Evolutionary conservation across 192 early-diverging fungal species (phyloP).

Genomic region (Coemansia sp.): DNA sequence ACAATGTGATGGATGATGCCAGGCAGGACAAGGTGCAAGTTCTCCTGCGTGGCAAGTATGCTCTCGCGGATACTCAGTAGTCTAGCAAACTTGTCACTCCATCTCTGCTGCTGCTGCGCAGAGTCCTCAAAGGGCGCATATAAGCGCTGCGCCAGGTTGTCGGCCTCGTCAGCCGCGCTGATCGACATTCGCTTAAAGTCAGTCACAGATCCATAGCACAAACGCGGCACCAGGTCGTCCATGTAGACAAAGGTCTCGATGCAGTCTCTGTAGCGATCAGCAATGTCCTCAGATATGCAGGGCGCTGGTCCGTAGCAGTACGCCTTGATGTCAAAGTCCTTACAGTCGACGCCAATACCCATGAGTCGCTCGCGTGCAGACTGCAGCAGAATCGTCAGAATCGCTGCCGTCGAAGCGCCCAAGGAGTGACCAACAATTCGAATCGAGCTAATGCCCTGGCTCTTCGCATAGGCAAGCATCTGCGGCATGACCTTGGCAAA

Average conservation of each 20-base stretch:
- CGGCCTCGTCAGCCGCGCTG: constrained; percentile 58
- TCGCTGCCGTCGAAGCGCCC: constrained; percentile 70
- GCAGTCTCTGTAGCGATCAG: constrained; percentile 58
- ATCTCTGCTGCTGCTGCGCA: constrained; percentile 42
- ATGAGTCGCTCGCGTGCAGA: constrained; percentile 54
- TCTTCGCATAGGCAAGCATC: constrained; percentile 60
- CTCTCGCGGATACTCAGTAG: constrained; percentile 43
- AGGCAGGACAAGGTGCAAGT: constrained; percentile 50
- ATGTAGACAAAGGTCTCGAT: constrained; percentile 66
- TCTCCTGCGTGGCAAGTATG: constrained; percentile 39
- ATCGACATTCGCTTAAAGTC: constrained; percentile 66
- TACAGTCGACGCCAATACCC: constrained; percentile 32
- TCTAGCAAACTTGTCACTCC: constrained; percentile 46
- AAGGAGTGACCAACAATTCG: constrained; percentile 78
- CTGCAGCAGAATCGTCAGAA: constrained; percentile 72
- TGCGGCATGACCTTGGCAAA: constrained; percentile 67
- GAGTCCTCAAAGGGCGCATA: constrained; percentile 50
- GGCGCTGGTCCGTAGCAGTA: constrained; percentile 65
- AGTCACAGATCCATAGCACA: constrained; percentile 67
- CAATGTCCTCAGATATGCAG: constrained; percentile 57
- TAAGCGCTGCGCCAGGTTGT: constrained; percentile 53
- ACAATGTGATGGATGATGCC: constrained; percentile 53
- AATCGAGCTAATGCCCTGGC: constrained; percentile 56
- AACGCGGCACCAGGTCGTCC: constrained; percentile 65
- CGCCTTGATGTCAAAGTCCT: constrained; percentile 33